phyloP scores from a whole-genome alignment of 2,329 filamentous ascomycete species.

The Trichoderma harzianum region DNA sequence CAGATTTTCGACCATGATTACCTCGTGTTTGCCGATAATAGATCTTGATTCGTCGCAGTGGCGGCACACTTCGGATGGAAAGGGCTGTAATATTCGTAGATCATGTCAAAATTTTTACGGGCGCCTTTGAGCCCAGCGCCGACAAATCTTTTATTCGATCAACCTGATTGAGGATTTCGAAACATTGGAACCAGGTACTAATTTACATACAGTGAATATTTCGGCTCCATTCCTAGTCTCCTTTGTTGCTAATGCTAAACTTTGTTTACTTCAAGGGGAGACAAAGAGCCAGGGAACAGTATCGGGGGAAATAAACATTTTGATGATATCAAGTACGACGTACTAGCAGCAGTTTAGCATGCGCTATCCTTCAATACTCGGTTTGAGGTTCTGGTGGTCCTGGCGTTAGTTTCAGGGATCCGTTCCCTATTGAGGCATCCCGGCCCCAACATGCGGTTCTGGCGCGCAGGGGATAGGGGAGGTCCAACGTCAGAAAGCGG shows the following conservation, averaged over 20 bases:
- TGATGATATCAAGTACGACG: background rate
- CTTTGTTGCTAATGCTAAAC: background rate
- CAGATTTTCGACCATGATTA: background rate
- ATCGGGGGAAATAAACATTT: background rate
- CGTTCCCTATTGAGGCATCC: background rate
- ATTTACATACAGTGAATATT: background rate
- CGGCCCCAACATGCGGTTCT: background rate
- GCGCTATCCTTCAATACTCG: background rate
- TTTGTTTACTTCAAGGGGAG: background rate
- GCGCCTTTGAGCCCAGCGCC: background rate
- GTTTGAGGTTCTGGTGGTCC: background rate
- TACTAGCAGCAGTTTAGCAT: background rate
- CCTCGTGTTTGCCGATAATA: background rate
- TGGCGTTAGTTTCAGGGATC: constrained; percentile 16
- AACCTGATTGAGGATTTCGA: background rate
- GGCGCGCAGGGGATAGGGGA: constrained; percentile 2
- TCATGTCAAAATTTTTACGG: background rate
- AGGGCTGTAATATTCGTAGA: background rate
- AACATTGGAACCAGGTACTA: constrained; percentile 5
- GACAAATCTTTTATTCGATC: background rate
- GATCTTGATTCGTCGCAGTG: background rate
- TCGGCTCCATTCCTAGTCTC: constrained; percentile 1
- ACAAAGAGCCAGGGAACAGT: background rate
- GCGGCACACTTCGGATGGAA: background rate
- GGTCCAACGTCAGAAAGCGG: background rate